phyloP scores from a whole-genome alignment of 73 alveolate species.

The Stentor roeselii region DNA sequence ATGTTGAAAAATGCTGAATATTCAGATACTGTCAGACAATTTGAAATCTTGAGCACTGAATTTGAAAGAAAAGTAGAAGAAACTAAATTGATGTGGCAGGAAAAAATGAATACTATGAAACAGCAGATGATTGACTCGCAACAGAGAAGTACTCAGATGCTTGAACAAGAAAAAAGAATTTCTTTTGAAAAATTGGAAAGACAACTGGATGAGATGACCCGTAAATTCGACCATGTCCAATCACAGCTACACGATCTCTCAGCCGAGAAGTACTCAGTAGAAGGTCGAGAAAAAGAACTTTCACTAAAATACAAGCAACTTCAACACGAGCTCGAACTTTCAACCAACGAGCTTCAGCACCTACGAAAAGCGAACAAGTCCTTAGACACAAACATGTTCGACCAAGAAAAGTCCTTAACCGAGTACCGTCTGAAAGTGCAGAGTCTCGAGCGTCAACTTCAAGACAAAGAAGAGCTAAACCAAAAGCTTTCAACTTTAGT shows the following conservation, averaged over 20 bases:
- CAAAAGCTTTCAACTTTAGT: slow-evolving; percentile 22
- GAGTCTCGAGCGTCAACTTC: slow-evolving; percentile 30
- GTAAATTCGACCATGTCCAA: not conserved
- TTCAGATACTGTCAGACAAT: not conserved
- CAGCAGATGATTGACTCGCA: slow-evolving; percentile 11
- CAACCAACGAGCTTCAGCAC: slow-evolving; percentile 25
- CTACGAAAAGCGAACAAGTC: slow-evolving; percentile 38
- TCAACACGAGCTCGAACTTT: slow-evolving; percentile 39
- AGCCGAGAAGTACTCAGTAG: not conserved
- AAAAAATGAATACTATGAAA: not conserved
- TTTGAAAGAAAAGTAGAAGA: slow-evolving; percentile 14
- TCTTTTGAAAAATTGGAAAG: not conserved
- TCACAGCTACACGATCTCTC: not conserved
- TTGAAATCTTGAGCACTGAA: not conserved
- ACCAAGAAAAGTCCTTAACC: slow-evolving; percentile 41
- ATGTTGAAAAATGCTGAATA: not conserved
- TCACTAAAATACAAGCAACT: slow-evolving; percentile 2
- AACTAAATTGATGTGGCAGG: not conserved
- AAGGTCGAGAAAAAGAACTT: slow-evolving; percentile 11
- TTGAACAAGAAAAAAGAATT: slow-evolving; percentile 12
- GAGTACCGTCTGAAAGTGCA: slow-evolving; percentile 39
- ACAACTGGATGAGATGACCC: not conserved
- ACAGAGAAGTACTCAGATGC: not conserved
- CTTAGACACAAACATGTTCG: slow-evolving; percentile 31
- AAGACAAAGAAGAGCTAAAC: slow-evolving; percentile 41